Conservation (phyloP, 1,284 basidiomycete genomes). For the Apiotrichum domesticum region DNA sequence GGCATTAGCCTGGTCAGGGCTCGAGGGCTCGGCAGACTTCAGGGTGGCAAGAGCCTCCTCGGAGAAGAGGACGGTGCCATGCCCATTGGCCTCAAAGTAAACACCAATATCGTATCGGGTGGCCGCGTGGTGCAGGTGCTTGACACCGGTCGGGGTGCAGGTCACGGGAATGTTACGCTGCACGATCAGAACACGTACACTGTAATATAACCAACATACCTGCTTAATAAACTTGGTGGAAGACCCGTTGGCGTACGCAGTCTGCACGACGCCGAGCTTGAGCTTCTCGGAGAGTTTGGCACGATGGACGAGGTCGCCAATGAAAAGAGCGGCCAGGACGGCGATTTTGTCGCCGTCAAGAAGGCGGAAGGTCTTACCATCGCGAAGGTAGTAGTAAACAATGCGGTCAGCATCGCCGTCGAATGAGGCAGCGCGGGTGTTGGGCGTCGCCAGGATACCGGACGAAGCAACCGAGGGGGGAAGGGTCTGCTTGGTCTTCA, state of each 20-base stretch:
- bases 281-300: constrained; percentile 61
- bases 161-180: constrained; percentile 66
- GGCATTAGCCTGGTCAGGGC: constrained; percentile 71
- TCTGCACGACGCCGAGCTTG: constrained; percentile 91
- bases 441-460: constrained; percentile 56
- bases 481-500: constrained; percentile 84
- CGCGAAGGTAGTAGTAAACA: constrained; percentile 82
- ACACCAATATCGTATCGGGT: constrained; percentile 91
- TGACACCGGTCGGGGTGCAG: constrained; percentile 95
- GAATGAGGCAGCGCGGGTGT: constrained; percentile 81
- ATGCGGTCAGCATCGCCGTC: constrained; percentile 98
- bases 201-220: constrained; percentile 49
- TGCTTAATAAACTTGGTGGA: constrained; percentile 86
- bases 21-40: constrained; percentile 61
- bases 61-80: constrained; percentile 96
- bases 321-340: constrained; percentile 84
- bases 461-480: constrained; percentile 52
- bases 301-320: constrained; percentile 80
- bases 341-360: constrained; percentile 99
- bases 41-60: constrained; percentile 60
- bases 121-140: constrained; percentile 96
- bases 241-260: constrained; percentile 96
- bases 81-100: constrained; percentile 99
- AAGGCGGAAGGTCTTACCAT: constrained; percentile 68
- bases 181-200: not conserved